A percentile compares a stretch with the other conserved stretches of the same genome.
Evolutionary conservation across 75 land plant genomes (phyloP).

Genomic region (Picea sitchensis): DNA sequence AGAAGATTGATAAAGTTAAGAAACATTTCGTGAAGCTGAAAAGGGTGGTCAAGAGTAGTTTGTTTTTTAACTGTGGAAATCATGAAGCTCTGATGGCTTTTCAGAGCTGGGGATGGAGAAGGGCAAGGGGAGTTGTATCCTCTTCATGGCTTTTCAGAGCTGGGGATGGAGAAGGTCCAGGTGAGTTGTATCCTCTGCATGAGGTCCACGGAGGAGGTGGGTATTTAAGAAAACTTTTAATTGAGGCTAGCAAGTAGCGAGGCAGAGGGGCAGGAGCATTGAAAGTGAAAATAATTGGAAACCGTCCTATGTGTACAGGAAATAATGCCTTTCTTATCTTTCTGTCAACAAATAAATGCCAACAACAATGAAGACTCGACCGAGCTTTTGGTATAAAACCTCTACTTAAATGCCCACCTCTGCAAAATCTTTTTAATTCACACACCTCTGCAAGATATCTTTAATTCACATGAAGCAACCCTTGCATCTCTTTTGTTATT

Average conservation of each 20-base stretch:
- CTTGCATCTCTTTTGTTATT: not conserved
- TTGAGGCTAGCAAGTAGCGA: not conserved
- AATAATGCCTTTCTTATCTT: constrained; percentile 1
- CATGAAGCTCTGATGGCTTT: not conserved
- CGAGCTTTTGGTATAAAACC: not conserved
- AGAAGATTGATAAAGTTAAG: not conserved
- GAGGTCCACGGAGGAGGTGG: not conserved
- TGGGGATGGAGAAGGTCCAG: not conserved
- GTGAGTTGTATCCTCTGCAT: too few relatives aligned
- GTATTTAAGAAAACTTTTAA: constrained; percentile 6
- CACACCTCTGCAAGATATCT: not conserved
- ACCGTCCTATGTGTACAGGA: not conserved
- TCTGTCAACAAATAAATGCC: not conserved
- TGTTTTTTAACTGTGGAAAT: not conserved
- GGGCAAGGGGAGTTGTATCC: not conserved
- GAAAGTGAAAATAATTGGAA: not conserved
- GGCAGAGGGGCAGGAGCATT: not conserved
- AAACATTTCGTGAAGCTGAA: not conserved
- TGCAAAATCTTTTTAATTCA: not conserved
- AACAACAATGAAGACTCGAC: not conserved
- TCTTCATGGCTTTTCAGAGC: not conserved
- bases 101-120: not conserved
- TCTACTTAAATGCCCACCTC: not conserved
- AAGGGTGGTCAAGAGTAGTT: not conserved
- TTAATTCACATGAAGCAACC: not conserved